These are phyloP conservation scores for Pseudozyma hubeiensis DNA, from an alignment of 1,284 basidiomycete species.

Conservation along the genomic window DNA sequence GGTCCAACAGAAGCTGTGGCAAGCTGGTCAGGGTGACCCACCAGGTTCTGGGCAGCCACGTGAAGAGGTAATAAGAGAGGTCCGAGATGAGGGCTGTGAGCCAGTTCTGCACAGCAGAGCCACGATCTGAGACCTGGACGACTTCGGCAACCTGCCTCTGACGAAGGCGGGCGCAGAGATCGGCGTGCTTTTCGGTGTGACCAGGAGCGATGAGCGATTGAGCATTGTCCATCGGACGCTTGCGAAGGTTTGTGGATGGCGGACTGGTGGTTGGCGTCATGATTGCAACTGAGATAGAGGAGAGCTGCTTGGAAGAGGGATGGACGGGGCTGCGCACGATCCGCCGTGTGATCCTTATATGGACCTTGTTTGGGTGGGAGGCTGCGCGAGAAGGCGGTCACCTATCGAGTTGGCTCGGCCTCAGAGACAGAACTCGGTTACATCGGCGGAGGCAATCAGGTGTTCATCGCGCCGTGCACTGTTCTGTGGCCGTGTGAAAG, in stretches of 20 bases:
- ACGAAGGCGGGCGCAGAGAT: slow-evolving; percentile 28
- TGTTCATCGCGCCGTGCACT: too few species aligned
- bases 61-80: slow-evolving; percentile 25
- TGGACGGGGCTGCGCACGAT: not conserved
- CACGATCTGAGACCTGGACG: slow-evolving; percentile 15
- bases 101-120: slow-evolving; percentile 29
- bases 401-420: too few species aligned
- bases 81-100: slow-evolving; percentile 16
- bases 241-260: slow-evolving; percentile 24
- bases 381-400: too few species aligned
- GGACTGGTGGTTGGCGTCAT: slow-evolving; percentile 9
- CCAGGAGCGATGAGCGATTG: slow-evolving; percentile 18
- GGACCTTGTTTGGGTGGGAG: too few species aligned
- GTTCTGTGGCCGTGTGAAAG: too few species aligned
- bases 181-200: slow-evolving; percentile 24
- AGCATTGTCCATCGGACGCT: slow-evolving; percentile 14
- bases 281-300: not conserved
- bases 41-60: slow-evolving; percentile 39
- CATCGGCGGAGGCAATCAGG: too few species aligned
- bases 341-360: too few species aligned
- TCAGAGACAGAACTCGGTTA: too few species aligned
- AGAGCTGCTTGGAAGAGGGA: not conserved
- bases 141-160: slow-evolving; percentile 29
- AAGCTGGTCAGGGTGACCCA: slow-evolving; percentile 34
- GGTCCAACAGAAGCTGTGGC: slow-evolving; percentile 33